Conservation (phyloP, 371 early-diverging fungal species). For the Mortierella sp. region DNA sequence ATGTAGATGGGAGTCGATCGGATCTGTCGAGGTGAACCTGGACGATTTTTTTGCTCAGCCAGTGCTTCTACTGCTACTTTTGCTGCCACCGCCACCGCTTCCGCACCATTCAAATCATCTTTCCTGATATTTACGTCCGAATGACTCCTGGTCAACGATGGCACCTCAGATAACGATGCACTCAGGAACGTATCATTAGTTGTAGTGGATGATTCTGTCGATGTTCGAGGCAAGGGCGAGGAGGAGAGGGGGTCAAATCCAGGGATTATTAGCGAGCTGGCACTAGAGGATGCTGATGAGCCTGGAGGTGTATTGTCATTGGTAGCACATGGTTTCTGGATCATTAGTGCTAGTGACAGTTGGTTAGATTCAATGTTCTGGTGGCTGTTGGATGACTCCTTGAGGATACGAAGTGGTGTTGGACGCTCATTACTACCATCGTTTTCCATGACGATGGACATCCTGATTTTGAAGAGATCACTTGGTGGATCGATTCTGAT, state of each 20-base stretch:
- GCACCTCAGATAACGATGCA: conserved; percentile 10
- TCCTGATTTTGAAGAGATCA: too few relatives aligned
- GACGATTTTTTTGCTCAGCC: background rate
- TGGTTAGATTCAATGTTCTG: background rate
- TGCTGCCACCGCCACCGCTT: background rate
- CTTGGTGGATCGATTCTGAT: too few relatives aligned
- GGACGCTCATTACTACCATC: too few relatives aligned
- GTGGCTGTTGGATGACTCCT: too few relatives aligned
- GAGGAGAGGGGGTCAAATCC: conserved; percentile 2
- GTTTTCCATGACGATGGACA: too few relatives aligned
- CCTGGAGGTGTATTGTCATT: conserved; percentile 17
- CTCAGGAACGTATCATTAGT: conserved; percentile 4
- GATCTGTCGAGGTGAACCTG: conserved; percentile 2
- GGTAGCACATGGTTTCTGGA: conserved; percentile 2
- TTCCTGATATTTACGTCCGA: background rate
- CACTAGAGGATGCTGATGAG: conserved; percentile 12
- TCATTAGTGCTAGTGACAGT: background rate
- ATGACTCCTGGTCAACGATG: background rate
- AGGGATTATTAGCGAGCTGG: conserved; percentile 9
- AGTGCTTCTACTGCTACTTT: background rate
- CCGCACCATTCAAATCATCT: too few relatives aligned
- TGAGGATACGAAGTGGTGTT: too few relatives aligned
- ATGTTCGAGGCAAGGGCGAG: background rate
- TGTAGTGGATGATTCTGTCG: conserved; percentile 6
- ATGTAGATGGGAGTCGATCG: conserved; percentile 21